A percentile compares a stretch with the other conserved stretches of the same genome.
Conservation (phyloP, 257 asterid species). For the Solanum etuberosum region DNA sequence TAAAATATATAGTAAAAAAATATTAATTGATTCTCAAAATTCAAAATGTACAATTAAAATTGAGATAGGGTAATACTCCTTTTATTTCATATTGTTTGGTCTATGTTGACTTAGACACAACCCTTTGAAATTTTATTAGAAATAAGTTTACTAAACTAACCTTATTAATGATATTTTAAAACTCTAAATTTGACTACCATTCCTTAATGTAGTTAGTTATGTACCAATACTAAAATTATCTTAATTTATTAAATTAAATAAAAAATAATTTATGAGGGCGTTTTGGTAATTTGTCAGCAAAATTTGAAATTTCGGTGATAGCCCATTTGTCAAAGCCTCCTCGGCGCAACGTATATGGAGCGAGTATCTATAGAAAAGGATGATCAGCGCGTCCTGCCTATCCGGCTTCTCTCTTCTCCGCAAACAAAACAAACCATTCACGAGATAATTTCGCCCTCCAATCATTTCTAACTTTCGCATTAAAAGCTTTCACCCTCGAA, state of each 20-base stretch:
- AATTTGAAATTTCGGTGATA: background rate
- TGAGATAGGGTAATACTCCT: background rate
- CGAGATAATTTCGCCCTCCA: constrained; percentile 13
- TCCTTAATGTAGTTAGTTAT: too few species aligned
- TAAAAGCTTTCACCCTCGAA: background rate
- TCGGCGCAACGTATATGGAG: background rate
- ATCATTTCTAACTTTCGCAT: background rate
- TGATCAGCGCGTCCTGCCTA: background rate
- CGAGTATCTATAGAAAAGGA: background rate
- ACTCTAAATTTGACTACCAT: too few species aligned
- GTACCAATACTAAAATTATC: too few species aligned
- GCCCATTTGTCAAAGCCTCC: background rate
- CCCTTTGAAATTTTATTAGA: too few species aligned
- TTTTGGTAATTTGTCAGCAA: background rate
- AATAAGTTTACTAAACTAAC: too few species aligned
- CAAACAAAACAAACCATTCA: background rate
- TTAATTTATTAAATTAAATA: too few species aligned
- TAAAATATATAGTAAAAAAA: too few species aligned
- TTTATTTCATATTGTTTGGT: too few species aligned
- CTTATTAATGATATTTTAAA: too few species aligned
- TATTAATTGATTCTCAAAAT: too few species aligned
- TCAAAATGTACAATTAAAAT: too few species aligned
- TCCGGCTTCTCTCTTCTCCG: background rate
- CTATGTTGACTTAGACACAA: too few species aligned
- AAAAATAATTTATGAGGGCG: background rate